Evolutionary conservation across 1,284 basidiomycete genomes (phyloP), one percentile per base, ranked within the genome.

Genomic region (Boletus sp.): DNA sequence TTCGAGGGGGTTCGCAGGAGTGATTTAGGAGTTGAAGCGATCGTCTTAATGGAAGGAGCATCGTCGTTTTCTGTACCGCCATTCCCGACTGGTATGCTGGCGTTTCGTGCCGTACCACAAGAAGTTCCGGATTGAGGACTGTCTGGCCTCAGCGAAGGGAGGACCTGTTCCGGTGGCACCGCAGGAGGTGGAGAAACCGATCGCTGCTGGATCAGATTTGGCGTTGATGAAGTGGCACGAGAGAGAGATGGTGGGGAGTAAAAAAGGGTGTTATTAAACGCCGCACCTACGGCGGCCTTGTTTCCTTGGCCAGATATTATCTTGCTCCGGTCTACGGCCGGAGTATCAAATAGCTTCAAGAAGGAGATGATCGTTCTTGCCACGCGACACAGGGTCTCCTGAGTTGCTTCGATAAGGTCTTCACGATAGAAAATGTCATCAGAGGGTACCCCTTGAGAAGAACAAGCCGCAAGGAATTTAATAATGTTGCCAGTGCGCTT

Each of bases 391-490:
- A 87, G 70, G 19, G 75, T 74, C 55, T 85, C 82, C 30, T 75
- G 69, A 6, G 75, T 75, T 17, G 70, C 73, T 57, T 81, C 78
- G 25, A 79, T 76, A 45, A 91, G 72, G 61, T 90, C 86, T 56
- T 88, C 82, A 9, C 73, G 72, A 44, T 77, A 72, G 64, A 89
- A 91, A 36, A 88, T 69, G 49, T 84, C 82, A 47, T 81, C 77
- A 23, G 76, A 67, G 25, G 74, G 64, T 8, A 88, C 67, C 8
- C 84, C 83, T 49, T 81, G 77, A 25, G 78, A 76, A 10, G 84
- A 75, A 54, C 81, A 85, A 1, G 82, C 78, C 6, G 84, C 81
- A 26, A 88, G 72, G 60, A 91, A 91, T 63, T 80, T 82, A 25
- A 81, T 80, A 33, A 89, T 74, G 58, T 91, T 91, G 38, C 76